A percentile compares a stretch with the other conserved stretches of the same genome.
Evolutionary conservation across 1,284 basidiomycete genomes (phyloP).

Genomic region (Austroboletus rostrupii): DNA sequence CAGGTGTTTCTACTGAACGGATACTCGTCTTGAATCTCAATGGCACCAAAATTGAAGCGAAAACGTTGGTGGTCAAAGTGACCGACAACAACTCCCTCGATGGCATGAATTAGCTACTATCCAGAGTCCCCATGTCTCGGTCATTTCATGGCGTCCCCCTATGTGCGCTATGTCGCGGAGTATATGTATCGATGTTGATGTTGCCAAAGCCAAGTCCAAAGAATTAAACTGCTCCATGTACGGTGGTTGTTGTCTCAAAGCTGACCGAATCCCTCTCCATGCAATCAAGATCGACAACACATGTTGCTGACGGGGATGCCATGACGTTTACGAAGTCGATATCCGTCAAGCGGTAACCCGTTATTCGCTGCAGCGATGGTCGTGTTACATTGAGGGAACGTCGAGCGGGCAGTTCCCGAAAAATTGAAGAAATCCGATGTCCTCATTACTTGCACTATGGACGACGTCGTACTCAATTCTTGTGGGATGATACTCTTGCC

Average conservation of each 20-base stretch:
- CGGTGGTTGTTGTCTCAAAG: slow-evolving; percentile 41
- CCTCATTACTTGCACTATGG: slow-evolving; percentile 6
- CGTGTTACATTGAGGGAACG: slow-evolving; percentile 15
- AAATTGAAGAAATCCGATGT: slow-evolving; percentile 18
- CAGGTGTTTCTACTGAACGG: slow-evolving; percentile 35
- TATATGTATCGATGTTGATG: slow-evolving; percentile 33
- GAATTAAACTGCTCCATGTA: slow-evolving; percentile 33
- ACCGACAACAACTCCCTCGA: slow-evolving; percentile 32
- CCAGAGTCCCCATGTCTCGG: slow-evolving; percentile 34
- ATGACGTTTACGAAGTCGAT: slow-evolving; percentile 14
- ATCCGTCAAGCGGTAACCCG: slow-evolving; percentile 21
- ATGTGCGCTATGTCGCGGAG: slow-evolving; percentile 35
- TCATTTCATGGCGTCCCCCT: slow-evolving; percentile 44
- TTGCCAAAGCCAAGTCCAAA: slow-evolving; percentile 22
- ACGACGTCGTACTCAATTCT: slow-evolving; percentile 38
- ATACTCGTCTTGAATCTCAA: slow-evolving; percentile 37
- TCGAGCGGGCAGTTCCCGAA: slow-evolving; percentile 17
- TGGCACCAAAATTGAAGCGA: slow-evolving; percentile 40
- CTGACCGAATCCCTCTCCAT: slow-evolving; percentile 27
- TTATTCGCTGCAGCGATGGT: slow-evolving; percentile 1
- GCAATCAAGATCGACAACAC: slow-evolving; percentile 32
- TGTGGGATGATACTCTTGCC: slow-evolving; percentile 44
- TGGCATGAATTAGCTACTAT: slow-evolving; percentile 37
- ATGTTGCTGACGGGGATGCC: slow-evolving; percentile 23
- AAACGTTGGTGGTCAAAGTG: slow-evolving; percentile 37